phyloP scores from a whole-genome alignment of 2,329 filamentous ascomycete genomes.

The Aspergillus sp. region DNA sequence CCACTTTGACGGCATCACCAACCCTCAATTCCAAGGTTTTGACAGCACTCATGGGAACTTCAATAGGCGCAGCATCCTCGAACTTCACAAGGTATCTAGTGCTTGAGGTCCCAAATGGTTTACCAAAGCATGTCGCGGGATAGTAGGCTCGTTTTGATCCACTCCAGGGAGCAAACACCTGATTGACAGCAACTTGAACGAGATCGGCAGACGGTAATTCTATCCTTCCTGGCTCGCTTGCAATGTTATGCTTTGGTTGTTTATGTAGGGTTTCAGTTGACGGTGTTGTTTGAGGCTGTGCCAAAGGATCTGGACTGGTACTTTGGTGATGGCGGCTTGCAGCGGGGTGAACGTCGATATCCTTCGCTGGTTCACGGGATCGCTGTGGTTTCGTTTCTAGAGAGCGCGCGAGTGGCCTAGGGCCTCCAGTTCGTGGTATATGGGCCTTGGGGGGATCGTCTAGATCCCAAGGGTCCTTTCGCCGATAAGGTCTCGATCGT shows the following conservation, averaged over 20 bases:
- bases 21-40: slow-evolving; percentile 46
- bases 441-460: slow-evolving; percentile 32
- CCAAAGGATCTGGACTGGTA: slow-evolving; percentile 14
- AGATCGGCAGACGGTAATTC: slow-evolving; percentile 14
- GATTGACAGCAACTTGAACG: slow-evolving; percentile 45
- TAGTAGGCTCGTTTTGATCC: slow-evolving; percentile 57
- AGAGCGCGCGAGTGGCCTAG: slow-evolving; percentile 10
- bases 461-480: slow-evolving; percentile 33
- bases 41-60: slow-evolving; percentile 40
- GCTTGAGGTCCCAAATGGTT: slow-evolving; percentile 37
- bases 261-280: neutral
- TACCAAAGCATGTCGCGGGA: slow-evolving; percentile 58
- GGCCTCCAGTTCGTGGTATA: slow-evolving; percentile 17
- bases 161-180: slow-evolving; percentile 60
- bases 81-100: slow-evolving; percentile 48
- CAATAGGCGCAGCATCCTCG: slow-evolving; percentile 43
- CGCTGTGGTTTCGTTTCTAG: slow-evolving; percentile 8
- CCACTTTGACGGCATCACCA: slow-evolving; percentile 49
- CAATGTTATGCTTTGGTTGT: slow-evolving; percentile 13
- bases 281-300: slow-evolving; percentile 1
- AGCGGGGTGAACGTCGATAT: slow-evolving; percentile 3
- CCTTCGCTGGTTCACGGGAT: slow-evolving; percentile 1
- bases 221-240: slow-evolving; percentile 2
- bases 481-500: slow-evolving; percentile 23
- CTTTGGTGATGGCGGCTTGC: slow-evolving; percentile 12